Evolutionary conservation across 108 stramenopile genomes (phyloP), one percentile per base, ranked within the genome.

Genomic region (Nitzschia palea): DNA sequence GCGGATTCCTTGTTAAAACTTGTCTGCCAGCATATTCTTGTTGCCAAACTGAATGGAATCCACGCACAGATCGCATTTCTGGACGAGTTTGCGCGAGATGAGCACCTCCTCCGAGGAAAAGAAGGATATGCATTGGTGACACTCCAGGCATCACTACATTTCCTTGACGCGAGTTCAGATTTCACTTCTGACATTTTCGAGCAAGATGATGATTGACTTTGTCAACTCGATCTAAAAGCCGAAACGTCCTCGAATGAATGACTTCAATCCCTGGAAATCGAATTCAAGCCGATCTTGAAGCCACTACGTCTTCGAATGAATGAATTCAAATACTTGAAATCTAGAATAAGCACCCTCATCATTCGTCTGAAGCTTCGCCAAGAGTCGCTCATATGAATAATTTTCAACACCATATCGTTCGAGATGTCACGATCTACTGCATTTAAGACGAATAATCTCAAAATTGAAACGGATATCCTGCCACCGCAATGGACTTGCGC

Each of bases 61-160:
- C 85, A 94, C 71, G 87, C 90, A 12, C 89, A 95, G 64, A 70
- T 91, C 20, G 81, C 82, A 14, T 95, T 95, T 50, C 61, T 95
- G 65, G 93, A 95, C 68, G 93, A 95, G 59, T 95, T 95, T 77
- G 86, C 93, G 6, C 73, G 88, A 43, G 90, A 95, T 52, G 87
- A 90, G 57, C 88, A 90, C 43, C 66, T 95, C 22, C 63, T 90
- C 8, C 80, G 84, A 17, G 93, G 93, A 0, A 86, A 84, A 61
- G 93, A 95, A 76, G 93, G 93, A 6, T 95, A 95, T 67, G 84
- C 90, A 9, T 67, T 95, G 17, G 89, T 91, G 1, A 95, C 90
- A 17, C 50, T 95, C 22, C 90, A 91, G 61, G 93, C 93, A 44
- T 84, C 90, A 0, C 55, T 95, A 20, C 90, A 95, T 73, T 91